A percentile compares a stretch with the other conserved stretches of the same genome.
These are phyloP conservation scores for Ceratobasidium sp. DNA, from an alignment of 1,284 basidiomycete genomes.

Conservation along the genomic window DNA sequence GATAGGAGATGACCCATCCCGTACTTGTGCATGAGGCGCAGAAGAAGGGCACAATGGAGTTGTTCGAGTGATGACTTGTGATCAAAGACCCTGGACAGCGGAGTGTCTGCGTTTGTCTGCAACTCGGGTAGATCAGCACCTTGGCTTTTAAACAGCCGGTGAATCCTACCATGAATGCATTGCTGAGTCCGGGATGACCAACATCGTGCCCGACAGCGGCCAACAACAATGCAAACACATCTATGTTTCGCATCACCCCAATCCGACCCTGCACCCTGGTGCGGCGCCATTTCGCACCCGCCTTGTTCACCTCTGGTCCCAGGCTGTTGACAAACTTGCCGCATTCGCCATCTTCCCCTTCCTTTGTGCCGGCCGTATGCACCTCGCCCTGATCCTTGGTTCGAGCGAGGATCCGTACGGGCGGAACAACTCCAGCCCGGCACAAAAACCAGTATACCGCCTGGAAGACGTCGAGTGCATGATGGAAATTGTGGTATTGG, in stretches of 20 bases:
- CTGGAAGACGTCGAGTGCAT: conserved; percentile 94
- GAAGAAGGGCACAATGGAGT: conserved; percentile 89
- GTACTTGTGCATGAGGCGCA: conserved; percentile 85
- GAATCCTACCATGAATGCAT: conserved; percentile 85
- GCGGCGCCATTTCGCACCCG: conserved; percentile 48
- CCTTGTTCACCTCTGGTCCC: conserved; percentile 45
- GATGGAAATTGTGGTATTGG: conserved; percentile 96
- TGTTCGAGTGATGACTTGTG: conserved; percentile 92
- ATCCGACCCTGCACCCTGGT: conserved; percentile 47
- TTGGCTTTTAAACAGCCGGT: conserved; percentile 2
- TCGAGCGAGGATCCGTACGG: conserved; percentile 68
- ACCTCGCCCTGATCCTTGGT: conserved; percentile 48
- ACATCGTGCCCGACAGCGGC: conserved; percentile 96
- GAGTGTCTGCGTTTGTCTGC: conserved; percentile 92
- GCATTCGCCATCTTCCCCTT: background rate
- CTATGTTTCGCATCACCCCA: conserved; percentile 71
- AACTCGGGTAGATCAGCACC: conserved; percentile 7
- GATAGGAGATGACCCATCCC: conserved; percentile 71
- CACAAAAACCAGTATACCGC: conserved; percentile 88
- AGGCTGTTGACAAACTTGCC: conserved; percentile 47
- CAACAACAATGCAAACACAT: conserved; percentile 86
- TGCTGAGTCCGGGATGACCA: conserved; percentile 92
- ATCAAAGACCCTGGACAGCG: conserved; percentile 88
- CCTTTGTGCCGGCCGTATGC: background rate
- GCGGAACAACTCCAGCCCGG: conserved; percentile 82